These are phyloP conservation scores for Drechslerella coelobrocha DNA, from an alignment of 2,329 filamentous ascomycete genomes.

Conservation along the genomic window DNA sequence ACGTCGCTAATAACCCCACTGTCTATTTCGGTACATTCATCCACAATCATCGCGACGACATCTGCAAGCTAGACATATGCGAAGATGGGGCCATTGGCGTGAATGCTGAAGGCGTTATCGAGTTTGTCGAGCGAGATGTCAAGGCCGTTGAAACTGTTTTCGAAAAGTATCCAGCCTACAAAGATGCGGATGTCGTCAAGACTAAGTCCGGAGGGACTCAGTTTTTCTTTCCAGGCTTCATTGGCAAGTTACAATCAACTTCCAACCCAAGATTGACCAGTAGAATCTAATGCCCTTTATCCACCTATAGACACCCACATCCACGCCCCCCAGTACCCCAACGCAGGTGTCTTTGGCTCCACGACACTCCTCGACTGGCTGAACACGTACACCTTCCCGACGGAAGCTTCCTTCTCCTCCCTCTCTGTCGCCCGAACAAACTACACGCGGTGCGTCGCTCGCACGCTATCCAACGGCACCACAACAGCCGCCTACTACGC, in stretches of 20 bases:
- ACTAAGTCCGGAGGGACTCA: slow-evolving; percentile 60
- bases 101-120: slow-evolving; percentile 63
- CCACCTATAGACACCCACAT: slow-evolving; percentile 75
- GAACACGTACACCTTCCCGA: slow-evolving; percentile 90
- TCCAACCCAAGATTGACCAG: background rate
- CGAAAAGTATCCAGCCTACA: slow-evolving; percentile 30
- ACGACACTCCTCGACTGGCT: slow-evolving; percentile 93
- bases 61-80: slow-evolving; percentile 62
- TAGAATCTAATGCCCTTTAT: background rate
- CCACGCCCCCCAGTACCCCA: slow-evolving; percentile 93
- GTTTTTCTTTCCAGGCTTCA: slow-evolving; percentile 62
- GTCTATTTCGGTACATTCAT: slow-evolving; percentile 70
- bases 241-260: slow-evolving; percentile 59
- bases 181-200: slow-evolving; percentile 51
- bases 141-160: slow-evolving; percentile 54
- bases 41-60: slow-evolving; percentile 62
- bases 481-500: slow-evolving; percentile 96
- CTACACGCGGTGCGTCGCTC: slow-evolving; percentile 78
- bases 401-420: slow-evolving; percentile 77
- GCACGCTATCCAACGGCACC: slow-evolving; percentile 86
- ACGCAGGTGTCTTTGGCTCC: slow-evolving; percentile 90
- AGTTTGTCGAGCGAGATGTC: slow-evolving; percentile 60
- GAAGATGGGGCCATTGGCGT: slow-evolving; percentile 56
- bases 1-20: slow-evolving; percentile 36
- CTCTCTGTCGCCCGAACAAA: slow-evolving; percentile 70